Percentiles rank a stretch among this genome's conserved stretches.
Conservation (phyloP, 768 basidiomycete species). For the Inosperma sp. region DNA sequence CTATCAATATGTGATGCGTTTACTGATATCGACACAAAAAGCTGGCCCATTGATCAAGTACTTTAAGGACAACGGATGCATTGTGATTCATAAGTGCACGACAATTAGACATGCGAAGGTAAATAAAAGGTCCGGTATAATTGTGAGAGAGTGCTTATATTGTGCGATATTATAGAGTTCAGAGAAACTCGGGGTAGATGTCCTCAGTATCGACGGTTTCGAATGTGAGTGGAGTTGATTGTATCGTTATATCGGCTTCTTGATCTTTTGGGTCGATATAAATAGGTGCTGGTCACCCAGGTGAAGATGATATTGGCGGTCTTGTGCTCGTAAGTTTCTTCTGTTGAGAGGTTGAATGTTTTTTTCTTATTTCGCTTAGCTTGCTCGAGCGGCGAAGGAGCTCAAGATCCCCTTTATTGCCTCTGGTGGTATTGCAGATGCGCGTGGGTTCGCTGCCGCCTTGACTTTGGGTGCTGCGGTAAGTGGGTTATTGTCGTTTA, state of each 20-base stretch:
- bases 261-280: constrained; percentile 10
- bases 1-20: neutral
- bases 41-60: constrained; percentile 75
- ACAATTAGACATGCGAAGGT: constrained; percentile 83
- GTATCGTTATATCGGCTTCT: neutral
- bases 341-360: neutral
- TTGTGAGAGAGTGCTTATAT: no score
- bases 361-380: constrained; percentile 35
- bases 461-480: constrained; percentile 78
- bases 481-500: constrained; percentile 26
- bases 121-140: no score
- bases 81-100: constrained; percentile 90
- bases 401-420: constrained; percentile 83
- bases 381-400: constrained; percentile 83
- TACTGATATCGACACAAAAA: constrained; percentile 25
- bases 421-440: constrained; percentile 87
- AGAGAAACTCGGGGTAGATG: constrained; percentile 75
- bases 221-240: constrained; percentile 56
- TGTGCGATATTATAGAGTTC: constrained; percentile 50
- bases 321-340: constrained; percentile 61
- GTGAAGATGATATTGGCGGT: constrained; percentile 90
- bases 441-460: constrained; percentile 75
- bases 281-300: constrained; percentile 87
- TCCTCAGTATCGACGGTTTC: constrained; percentile 86
- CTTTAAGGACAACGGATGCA: constrained; percentile 72